phyloP scores from a whole-genome alignment of 441 rosid species.

The Manihot esculenta region DNA sequence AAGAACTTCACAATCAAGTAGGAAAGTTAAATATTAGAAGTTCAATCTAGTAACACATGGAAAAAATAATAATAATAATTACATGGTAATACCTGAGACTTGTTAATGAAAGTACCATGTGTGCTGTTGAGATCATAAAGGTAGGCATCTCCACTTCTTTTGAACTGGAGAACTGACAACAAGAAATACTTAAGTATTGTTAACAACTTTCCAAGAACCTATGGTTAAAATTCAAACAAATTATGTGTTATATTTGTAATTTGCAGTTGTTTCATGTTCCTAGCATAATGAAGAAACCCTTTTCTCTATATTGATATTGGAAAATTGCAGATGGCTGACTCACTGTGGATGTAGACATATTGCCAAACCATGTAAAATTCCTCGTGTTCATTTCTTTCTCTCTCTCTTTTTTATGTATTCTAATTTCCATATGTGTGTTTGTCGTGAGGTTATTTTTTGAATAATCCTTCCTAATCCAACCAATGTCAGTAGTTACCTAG shows the following conservation, averaged over 20 bases:
- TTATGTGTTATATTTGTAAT: too few relatives aligned
- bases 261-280: too few relatives aligned
- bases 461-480: too few relatives aligned
- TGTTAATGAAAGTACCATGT: slow-evolving; percentile 82
- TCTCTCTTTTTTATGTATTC: too few relatives aligned
- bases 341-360: too few relatives aligned
- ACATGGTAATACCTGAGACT: slow-evolving; percentile 54
- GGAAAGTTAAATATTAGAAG: not conserved
- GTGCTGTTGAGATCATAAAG: slow-evolving; percentile 85
- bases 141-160: slow-evolving; percentile 74
- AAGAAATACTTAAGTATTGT: slow-evolving; percentile 13
- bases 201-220: not conserved
- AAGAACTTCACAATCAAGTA: not conserved
- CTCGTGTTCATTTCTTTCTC: too few relatives aligned
- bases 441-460: too few relatives aligned
- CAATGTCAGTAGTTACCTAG: not conserved
- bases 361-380: too few relatives aligned
- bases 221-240: slow-evolving; percentile 7
- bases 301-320: too few relatives aligned
- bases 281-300: too few relatives aligned
- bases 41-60: not conserved
- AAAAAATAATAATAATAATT: not conserved
- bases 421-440: too few relatives aligned
- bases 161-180: slow-evolving; percentile 78
- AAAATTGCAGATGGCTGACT: too few relatives aligned